Conservation (phyloP, 2,329 filamentous ascomycete genomes). For the Clarireedia monteithiana region DNA sequence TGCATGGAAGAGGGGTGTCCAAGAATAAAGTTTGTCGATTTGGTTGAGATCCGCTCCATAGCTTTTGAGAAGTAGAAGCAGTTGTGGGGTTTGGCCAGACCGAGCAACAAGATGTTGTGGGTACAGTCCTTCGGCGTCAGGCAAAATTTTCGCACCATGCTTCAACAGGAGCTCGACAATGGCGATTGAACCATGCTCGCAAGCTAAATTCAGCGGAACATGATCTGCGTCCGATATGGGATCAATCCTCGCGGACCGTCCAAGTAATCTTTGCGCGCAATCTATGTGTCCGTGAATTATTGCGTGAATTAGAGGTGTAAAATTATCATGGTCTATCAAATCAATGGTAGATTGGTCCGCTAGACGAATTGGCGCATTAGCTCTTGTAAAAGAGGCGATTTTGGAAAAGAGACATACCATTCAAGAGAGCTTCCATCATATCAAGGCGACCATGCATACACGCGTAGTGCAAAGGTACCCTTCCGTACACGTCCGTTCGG, state of each 20-base stretch:
- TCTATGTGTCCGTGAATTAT: slow-evolving; percentile 81
- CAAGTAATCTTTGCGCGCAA: slow-evolving; percentile 72
- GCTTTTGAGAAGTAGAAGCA: slow-evolving; percentile 71
- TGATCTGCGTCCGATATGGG: slow-evolving; percentile 82
- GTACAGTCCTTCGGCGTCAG: slow-evolving; percentile 91
- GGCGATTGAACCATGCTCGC: slow-evolving; percentile 79
- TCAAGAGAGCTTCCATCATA: slow-evolving; percentile 69
- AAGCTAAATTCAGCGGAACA: slow-evolving; percentile 88
- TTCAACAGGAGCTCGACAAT: slow-evolving; percentile 81
- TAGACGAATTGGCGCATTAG: slow-evolving; percentile 24
- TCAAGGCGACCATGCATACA: slow-evolving; percentile 87
- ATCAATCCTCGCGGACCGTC: slow-evolving; percentile 74
- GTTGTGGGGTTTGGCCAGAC: slow-evolving; percentile 71
- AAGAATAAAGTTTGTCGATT: slow-evolving; percentile 90
- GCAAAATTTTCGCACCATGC: slow-evolving; percentile 72
- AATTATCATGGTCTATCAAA: slow-evolving; percentile 91
- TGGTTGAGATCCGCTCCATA: slow-evolving; percentile 89
- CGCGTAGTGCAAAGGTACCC: slow-evolving; percentile 90
- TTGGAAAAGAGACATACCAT: slow-evolving; percentile 35
- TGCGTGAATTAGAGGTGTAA: slow-evolving; percentile 88
- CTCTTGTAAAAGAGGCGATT: neutral
- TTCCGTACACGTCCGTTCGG: slow-evolving; percentile 84
- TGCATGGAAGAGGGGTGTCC: slow-evolving; percentile 94
- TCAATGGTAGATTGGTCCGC: slow-evolving; percentile 71
- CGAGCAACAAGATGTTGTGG: slow-evolving; percentile 95